A percentile compares a stretch with the other conserved stretches of the same genome.
Evolutionary conservation across 192 early-diverging fungal species (phyloP).

Genomic region (Jimgerdemannia lactiflua): DNA sequence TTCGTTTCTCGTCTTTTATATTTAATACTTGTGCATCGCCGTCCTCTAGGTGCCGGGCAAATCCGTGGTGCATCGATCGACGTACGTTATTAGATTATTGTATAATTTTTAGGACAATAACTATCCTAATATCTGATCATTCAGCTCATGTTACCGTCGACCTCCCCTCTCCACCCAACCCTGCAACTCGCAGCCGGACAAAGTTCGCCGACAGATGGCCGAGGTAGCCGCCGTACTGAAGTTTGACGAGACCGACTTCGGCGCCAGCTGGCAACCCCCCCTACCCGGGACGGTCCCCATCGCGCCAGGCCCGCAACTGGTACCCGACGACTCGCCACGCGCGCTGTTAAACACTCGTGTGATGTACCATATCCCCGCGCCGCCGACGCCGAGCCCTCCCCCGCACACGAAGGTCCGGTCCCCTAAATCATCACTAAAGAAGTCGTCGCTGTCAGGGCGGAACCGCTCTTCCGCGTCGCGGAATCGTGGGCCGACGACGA

Average conservation of each 20-base stretch:
- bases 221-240: neutral
- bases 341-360: neutral
- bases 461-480: neutral
- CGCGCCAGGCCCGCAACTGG: neutral
- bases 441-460: neutral
- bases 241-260: neutral
- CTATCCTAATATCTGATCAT: no score
- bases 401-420: neutral
- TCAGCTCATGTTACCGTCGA: no score
- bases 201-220: neutral
- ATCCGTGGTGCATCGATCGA: neutral
- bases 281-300: neutral
- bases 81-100: neutral
- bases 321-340: neutral
- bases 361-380: neutral
- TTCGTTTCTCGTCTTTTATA: no score
- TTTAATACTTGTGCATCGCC: no score
- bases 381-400: no score
- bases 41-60: neutral
- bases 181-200: neutral
- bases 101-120: neutral
- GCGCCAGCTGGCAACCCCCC: neutral
- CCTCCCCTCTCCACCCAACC: no score
- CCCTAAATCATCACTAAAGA: neutral
- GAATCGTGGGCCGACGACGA: neutral